Evolutionary conservation across 2,329 filamentous ascomycete species (phyloP).

Genomic region (Verticillium klebahnii): DNA sequence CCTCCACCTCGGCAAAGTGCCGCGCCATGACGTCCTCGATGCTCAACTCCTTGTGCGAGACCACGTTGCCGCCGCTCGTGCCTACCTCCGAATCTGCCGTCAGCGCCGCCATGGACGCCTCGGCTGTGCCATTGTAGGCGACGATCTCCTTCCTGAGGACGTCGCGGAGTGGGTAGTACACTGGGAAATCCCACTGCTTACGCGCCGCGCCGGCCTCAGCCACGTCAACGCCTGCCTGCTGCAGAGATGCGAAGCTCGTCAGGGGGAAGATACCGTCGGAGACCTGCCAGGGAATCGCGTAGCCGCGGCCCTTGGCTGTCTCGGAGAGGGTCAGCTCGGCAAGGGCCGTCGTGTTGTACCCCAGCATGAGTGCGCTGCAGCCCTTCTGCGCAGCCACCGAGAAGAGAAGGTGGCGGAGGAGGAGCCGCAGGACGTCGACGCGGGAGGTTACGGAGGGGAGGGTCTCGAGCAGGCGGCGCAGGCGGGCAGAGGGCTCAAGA

Average conservation of each 20-base stretch:
- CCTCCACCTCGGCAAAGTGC: conserved; percentile 84
- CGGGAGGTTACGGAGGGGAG: conserved; percentile 72
- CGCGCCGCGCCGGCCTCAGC: neutral
- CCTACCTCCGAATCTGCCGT: conserved; percentile 19
- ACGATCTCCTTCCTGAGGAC: conserved; percentile 76
- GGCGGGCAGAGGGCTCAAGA: conserved; percentile 29
- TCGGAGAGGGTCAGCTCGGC: conserved; percentile 82
- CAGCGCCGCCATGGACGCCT: conserved; percentile 46
- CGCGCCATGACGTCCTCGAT: conserved; percentile 88
- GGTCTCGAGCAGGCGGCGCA: conserved; percentile 52
- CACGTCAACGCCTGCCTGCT: neutral
- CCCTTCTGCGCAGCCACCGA: conserved; percentile 52
- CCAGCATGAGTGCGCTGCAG: conserved; percentile 73
- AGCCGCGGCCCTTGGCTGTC: conserved; percentile 87
- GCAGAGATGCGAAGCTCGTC: conserved; percentile 5
- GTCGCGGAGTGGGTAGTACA: conserved; percentile 82
- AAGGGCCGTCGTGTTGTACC: conserved; percentile 80
- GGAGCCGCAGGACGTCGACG: conserved; percentile 65
- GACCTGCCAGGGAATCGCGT: conserved; percentile 74
- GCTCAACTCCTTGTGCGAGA: conserved; percentile 71
- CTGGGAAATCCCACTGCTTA: conserved; percentile 21
- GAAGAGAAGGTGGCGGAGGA: conserved; percentile 69
- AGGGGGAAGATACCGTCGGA: conserved; percentile 60
- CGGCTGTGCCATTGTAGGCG: conserved; percentile 54
- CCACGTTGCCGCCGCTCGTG: conserved; percentile 31